These are phyloP conservation scores for Cryptosporidium bovis DNA, from an alignment of 169 alveolate species.

Conservation along the genomic window DNA sequence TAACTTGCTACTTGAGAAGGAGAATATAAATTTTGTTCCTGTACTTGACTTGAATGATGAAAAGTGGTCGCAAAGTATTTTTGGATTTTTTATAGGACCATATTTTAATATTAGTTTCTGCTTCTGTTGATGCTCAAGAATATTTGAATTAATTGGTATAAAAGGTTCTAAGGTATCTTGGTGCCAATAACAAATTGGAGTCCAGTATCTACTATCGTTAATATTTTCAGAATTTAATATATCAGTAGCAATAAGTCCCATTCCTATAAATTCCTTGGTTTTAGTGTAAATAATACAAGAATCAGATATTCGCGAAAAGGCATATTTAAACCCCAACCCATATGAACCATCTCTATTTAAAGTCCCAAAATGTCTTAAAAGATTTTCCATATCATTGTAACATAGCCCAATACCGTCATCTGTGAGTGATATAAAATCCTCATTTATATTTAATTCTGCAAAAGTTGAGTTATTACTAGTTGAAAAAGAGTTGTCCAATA, in stretches of 20 bases:
- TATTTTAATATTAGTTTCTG: conserved; percentile 36
- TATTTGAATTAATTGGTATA: conserved; percentile 24
- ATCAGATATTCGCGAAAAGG: conserved; percentile 87
- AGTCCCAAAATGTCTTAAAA: conserved; percentile 84
- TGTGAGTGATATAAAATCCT: conserved; percentile 77
- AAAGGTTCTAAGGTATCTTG: conserved; percentile 47
- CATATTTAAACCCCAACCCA: conserved; percentile 90
- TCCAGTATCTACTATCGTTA: conserved; percentile 13
- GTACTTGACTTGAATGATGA: not conserved
- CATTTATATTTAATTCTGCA: not conserved
- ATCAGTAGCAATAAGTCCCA: conserved; percentile 84
- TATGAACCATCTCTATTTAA: conserved; percentile 31
- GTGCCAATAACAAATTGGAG: conserved; percentile 62
- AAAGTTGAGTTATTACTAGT: conserved; percentile 45
- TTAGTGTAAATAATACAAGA: conserved; percentile 89
- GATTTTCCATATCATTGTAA: conserved; percentile 82
- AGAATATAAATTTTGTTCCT: conserved; percentile 39
- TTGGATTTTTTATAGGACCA: conserved; percentile 15
- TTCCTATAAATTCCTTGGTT: conserved; percentile 86
- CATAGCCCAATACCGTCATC: conserved; percentile 87
- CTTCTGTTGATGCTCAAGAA: conserved; percentile 35
- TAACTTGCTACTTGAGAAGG: not conserved
- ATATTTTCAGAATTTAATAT: conserved; percentile 20
- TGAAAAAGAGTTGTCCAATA: conserved; percentile 82
- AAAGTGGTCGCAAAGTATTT: conserved; percentile 16